phyloP scores from a whole-genome alignment of 495 filamentous ascomycete genomes.

The Lasiosphaeris hirsuta region DNA sequence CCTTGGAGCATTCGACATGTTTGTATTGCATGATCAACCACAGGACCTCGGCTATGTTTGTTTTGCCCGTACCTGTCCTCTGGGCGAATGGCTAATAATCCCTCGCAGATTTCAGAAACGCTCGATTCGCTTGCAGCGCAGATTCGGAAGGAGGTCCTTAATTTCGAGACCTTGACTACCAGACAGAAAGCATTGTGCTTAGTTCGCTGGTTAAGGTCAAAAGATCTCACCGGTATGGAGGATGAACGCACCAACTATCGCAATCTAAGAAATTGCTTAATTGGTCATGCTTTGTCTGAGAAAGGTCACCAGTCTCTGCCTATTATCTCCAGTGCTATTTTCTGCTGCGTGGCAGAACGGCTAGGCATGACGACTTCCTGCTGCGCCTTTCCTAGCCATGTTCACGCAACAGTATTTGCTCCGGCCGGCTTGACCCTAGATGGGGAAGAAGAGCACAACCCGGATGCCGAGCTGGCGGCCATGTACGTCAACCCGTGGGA shows the following conservation, averaged over 20 bases:
- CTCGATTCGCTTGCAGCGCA: constrained; percentile 60
- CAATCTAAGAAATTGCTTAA: constrained; percentile 77
- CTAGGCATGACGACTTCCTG: constrained; percentile 68
- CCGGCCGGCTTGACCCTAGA: constrained; percentile 59
- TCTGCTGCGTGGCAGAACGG: constrained; percentile 43
- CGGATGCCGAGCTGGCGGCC: constrained; percentile 36
- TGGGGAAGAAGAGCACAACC: constrained; percentile 34
- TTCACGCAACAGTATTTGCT: constrained; percentile 67
- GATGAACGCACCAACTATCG: constrained; percentile 61
- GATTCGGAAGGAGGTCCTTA: constrained; percentile 49
- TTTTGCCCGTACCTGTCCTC: constrained; percentile 4
- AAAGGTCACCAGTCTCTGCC: constrained; percentile 69
- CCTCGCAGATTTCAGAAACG: constrained; percentile 49
- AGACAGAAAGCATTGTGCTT: constrained; percentile 65
- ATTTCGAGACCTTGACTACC: constrained; percentile 50
- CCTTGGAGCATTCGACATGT: constrained; percentile 81
- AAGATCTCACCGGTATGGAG: constrained; percentile 67
- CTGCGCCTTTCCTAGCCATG: constrained; percentile 75
- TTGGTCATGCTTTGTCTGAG: constrained; percentile 73
- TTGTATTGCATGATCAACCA: constrained; percentile 66
- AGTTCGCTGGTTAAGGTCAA: constrained; percentile 59
- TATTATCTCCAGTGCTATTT: constrained; percentile 65
- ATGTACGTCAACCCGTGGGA: constrained; percentile 87
- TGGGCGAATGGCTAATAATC: constrained; percentile 5
- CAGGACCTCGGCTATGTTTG: constrained; percentile 71